Evolutionary conservation across 2,329 filamentous ascomycete genomes (phyloP).

Genomic region (Trichoderma sp.): DNA sequence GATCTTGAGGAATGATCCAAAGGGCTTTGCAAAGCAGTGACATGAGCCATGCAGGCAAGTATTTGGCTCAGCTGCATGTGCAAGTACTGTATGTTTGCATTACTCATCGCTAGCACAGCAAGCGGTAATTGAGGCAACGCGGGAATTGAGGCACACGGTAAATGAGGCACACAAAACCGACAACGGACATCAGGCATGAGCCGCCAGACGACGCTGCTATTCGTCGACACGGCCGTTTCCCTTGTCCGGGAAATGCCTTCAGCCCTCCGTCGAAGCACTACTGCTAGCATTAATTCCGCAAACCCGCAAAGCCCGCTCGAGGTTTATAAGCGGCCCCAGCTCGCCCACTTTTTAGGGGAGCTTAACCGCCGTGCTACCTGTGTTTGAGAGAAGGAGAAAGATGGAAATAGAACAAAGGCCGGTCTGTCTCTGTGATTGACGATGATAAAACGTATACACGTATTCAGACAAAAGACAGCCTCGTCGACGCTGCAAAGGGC

Average conservation of each 20-base stretch:
- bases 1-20: background rate
- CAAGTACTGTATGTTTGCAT: background rate
- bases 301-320: background rate
- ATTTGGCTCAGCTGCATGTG: background rate
- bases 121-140: background rate
- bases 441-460: background rate
- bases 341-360: constrained; percentile 13
- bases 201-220: background rate
- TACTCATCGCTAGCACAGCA: background rate
- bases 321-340: constrained; percentile 19
- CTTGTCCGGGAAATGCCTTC: background rate
- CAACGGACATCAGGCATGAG: background rate
- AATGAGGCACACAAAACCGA: background rate
- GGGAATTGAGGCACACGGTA: background rate
- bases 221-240: background rate
- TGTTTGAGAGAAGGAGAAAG: background rate
- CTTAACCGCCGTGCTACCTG: background rate
- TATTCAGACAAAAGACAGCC: background rate
- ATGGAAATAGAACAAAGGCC: background rate
- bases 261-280: background rate
- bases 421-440: background rate
- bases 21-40: background rate
- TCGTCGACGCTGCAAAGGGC: background rate
- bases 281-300: constrained; percentile 7
- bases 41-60: background rate